These are phyloP conservation scores for Phytophthora pistaciae DNA, from an alignment of 352 stramenopile species.

Conservation along the genomic window DNA sequence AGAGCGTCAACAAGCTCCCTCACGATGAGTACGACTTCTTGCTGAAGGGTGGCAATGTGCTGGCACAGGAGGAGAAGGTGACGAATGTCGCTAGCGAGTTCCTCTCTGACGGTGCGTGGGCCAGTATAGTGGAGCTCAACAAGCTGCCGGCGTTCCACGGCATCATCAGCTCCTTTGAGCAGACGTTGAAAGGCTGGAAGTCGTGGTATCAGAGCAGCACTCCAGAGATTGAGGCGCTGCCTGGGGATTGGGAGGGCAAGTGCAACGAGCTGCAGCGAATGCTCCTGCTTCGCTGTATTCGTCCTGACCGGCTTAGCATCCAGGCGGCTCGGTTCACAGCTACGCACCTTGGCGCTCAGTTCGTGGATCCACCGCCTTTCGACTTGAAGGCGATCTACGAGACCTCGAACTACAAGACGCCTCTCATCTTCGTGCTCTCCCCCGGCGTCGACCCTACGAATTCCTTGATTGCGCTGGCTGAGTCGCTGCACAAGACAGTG, in stretches of 20 bases:
- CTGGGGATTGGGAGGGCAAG: slow-evolving; percentile 94
- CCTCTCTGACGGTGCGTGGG: slow-evolving; percentile 86
- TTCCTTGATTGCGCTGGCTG: slow-evolving; percentile 89
- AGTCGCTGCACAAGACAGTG: slow-evolving; percentile 84
- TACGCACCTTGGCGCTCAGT: slow-evolving; percentile 91
- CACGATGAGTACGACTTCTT: slow-evolving; percentile 96
- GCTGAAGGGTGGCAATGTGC: slow-evolving; percentile 87
- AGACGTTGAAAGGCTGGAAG: slow-evolving; percentile 84
- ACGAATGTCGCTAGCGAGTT: slow-evolving; percentile 91
- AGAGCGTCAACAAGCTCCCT: slow-evolving; percentile 92
- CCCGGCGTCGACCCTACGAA: slow-evolving; percentile 96
- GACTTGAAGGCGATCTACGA: slow-evolving; percentile 93
- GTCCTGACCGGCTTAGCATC: slow-evolving; percentile 93
- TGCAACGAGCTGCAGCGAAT: slow-evolving; percentile 95
- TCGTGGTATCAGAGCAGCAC: slow-evolving; percentile 85
- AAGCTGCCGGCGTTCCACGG: slow-evolving; percentile 91
- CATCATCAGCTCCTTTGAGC: slow-evolving; percentile 92
- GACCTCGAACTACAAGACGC: slow-evolving; percentile 88
- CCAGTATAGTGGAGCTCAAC: slow-evolving; percentile 94
- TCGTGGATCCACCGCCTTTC: slow-evolving; percentile 94
- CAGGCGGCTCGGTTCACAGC: slow-evolving; percentile 93
- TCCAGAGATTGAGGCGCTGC: slow-evolving; percentile 93
- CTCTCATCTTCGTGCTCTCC: slow-evolving; percentile 96
- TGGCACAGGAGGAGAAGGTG: slow-evolving; percentile 72
- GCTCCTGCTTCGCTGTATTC: slow-evolving; percentile 94